Percentiles rank a stretch among this genome's conserved stretches.
phyloP scores from a whole-genome alignment of 306 rosid species.

The Oemleria cerasiformis region DNA sequence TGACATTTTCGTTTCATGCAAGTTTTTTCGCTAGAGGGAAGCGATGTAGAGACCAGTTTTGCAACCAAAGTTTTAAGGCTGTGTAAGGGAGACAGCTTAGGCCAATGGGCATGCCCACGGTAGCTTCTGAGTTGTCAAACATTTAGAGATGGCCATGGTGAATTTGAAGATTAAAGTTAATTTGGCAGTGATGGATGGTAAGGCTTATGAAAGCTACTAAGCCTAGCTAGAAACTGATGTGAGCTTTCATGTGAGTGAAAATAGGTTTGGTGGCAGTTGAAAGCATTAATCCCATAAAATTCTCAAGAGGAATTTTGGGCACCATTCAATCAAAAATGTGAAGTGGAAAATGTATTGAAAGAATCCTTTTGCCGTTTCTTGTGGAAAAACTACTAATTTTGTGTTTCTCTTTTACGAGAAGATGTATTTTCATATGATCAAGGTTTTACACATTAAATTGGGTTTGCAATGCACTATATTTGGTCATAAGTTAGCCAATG shows the following conservation, averaged over 20 bases:
- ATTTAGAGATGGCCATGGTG: background rate
- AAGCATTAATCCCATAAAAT: conserved; percentile 8
- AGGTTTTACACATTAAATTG: background rate
- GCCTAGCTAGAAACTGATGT: conserved; percentile 2
- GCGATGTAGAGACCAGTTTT: background rate
- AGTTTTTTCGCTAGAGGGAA: background rate
- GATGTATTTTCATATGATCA: background rate
- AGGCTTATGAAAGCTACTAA: background rate
- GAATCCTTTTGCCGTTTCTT: background rate
- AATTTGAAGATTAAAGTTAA: background rate
- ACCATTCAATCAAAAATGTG: background rate
- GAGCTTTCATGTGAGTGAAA: conserved; percentile 6
- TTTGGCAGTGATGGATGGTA: conserved; percentile 2
- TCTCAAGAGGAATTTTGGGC: background rate
- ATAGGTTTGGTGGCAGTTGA: conserved; percentile 5
- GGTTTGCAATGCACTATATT: background rate
- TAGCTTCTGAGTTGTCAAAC: conserved; percentile 30
- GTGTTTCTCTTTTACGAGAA: background rate
- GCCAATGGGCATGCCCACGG: background rate
- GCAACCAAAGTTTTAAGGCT: background rate
- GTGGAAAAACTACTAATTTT: background rate
- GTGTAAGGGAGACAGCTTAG: conserved; percentile 23
- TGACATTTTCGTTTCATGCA: too few relatives aligned
- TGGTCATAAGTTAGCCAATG: background rate
- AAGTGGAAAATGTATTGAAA: background rate